Evolutionary conservation across 176 grass and related monocot genomes (phyloP), one percentile per base, ranked within the genome.

Genomic region (Paspalum vaginatum): DNA sequence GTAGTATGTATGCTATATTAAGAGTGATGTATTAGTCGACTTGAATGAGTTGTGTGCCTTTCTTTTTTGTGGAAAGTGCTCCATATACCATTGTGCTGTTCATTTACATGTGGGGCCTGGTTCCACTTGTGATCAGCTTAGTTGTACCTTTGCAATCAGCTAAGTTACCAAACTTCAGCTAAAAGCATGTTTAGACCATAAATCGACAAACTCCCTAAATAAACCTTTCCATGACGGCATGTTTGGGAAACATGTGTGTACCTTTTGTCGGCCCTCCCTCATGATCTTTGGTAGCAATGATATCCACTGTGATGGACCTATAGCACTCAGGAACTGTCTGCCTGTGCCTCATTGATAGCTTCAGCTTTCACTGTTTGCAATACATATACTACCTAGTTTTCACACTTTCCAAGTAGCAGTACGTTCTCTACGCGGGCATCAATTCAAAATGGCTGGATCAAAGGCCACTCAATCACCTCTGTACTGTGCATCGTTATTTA

Each of bases 281-380:
- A 9, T 46, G 7, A 9, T 72, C 76, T 68, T 61, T 11, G 40
- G 53, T 80, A 61, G 63, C 69, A 69, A 80, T 43, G 54, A 6
- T 22, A 11, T 68, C 70, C 50, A 68, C 77, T 67, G 37, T 67
- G 37, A 51, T 61, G 55, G 55, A 61, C 66, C 63, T 67, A 39
- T 49, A 47, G 50, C 48, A 16, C 73, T 60, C 16, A 38, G 32
- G 32, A 53, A 74, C 11, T 66, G 40, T 70, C 46, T 68, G 37
- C 45, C 1, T 77, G 22, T 38, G 49, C 16, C 60, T 75, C 22
- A 56, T 79, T 54, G 58, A 46, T 47, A 42, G 11, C 24, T 79
- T 65, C 47, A 79, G 40, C 18, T 56, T 79, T 79, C 32, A 32
- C 32, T 32, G 32, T 32, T 32, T 32, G 32, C 32, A 32, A 32